Base-by-base conservation (phyloP, 352 stramenopile genomes). In the Discostella stelligera region DNA sequence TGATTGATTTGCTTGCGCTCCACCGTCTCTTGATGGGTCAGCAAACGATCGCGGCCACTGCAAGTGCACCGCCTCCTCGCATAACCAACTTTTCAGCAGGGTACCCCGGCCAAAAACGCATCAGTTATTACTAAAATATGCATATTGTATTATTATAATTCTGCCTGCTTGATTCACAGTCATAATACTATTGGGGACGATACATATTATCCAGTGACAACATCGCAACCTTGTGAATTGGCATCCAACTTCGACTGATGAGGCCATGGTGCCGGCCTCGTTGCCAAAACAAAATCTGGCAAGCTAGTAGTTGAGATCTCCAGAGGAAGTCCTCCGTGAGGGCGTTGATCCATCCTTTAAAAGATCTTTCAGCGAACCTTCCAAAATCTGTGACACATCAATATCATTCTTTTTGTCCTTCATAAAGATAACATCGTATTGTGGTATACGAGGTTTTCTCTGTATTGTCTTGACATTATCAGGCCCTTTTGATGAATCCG, bases 31-130 rank as follows among this genome's bases (percentile, higher is more conserved):
- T 85, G 25, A 46, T 76, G 14, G 81, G 77, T 20, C 54, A 66
- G 54, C 25, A 37, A 20, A 71, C n/a, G 3, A 53, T 79, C 23
- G 63, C 68, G 30, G 61, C 72, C 30, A 53, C 68, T 16, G 56
- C 58, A 44, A 71, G 39, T 39, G 53, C 74, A 13, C 55, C 60
- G 37, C 56, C 63, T 68, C 71, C 71, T 18, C 44, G 66, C 14
- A 87, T 87, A 53, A 78, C 67, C 0, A 74, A 64, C 55, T 87
- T 87, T 52, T 75, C 56, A 30, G 32, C 23, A 52, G 80, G 80
- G 16, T 87, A 84, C 64, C 6, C 21, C 7, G 66, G 74, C n/a
- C 41, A 69, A 23, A 41, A 41, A 20, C 23, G 53, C 6, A 61
- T 61, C 25, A 25, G 23, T 4, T 60, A 46, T n/a, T 61, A 44